These are phyloP conservation scores for Tetracladium marchalianum DNA, from an alignment of 495 filamentous ascomycete genomes.

Conservation along the genomic window DNA sequence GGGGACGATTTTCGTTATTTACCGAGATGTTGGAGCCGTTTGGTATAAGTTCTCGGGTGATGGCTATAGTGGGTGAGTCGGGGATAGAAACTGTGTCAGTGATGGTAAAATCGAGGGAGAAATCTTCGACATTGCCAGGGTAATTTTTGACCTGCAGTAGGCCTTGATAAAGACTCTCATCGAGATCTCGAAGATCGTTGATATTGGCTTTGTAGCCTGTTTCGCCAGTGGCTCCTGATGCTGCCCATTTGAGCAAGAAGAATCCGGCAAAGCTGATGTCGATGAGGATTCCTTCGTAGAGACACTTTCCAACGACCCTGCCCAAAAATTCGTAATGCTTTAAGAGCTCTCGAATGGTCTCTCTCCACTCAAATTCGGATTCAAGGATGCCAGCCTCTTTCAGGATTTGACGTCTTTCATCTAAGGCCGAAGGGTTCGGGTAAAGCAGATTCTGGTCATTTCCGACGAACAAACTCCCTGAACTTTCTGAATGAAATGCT, in stretches of 20 bases:
- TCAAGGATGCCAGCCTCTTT: slow-evolving; percentile 43
- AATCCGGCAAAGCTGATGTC: slow-evolving; percentile 92
- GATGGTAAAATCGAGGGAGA: slow-evolving; percentile 83
- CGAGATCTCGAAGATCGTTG: slow-evolving; percentile 88
- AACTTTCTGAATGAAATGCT: slow-evolving; percentile 55
- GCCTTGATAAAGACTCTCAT: slow-evolving; percentile 88
- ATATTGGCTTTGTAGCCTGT: slow-evolving; percentile 76
- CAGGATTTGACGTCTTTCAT: slow-evolving; percentile 56
- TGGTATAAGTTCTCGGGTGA: slow-evolving; percentile 65
- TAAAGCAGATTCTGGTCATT: slow-evolving; percentile 88
- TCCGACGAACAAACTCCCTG: slow-evolving; percentile 58
- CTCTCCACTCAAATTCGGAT: slow-evolving; percentile 42
- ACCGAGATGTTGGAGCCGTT: slow-evolving; percentile 70
- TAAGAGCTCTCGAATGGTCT: slow-evolving; percentile 50
- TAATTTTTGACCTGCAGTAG: slow-evolving; percentile 87
- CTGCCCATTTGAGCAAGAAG: slow-evolving; percentile 91
- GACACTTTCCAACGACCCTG: slow-evolving; percentile 87
- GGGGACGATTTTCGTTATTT: slow-evolving; percentile 80
- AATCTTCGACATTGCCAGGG: slow-evolving; percentile 66
- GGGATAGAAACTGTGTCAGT: slow-evolving; percentile 61
- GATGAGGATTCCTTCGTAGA: slow-evolving; percentile 95
- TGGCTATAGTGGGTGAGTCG: slow-evolving; percentile 36
- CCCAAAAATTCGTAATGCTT: slow-evolving; percentile 86
- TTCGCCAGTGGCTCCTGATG: slow-evolving; percentile 55
- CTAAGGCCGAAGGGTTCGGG: slow-evolving; percentile 73